Evolutionary conservation across 2,329 filamentous ascomycete genomes (phyloP).

Genomic region (Colletotrichum aenigma): DNA sequence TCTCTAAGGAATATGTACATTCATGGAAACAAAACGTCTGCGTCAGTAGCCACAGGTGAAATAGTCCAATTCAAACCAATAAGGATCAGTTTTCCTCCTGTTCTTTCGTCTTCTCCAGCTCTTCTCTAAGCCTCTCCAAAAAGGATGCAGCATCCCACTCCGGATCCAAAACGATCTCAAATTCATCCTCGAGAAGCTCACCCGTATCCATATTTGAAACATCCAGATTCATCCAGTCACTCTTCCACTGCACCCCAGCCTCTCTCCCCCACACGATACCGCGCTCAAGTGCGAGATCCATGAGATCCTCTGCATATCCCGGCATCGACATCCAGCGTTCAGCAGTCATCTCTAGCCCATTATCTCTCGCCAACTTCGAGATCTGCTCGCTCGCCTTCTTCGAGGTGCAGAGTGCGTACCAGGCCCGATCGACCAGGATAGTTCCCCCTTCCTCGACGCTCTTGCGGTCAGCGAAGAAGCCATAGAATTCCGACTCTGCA

Average conservation of each 20-base stretch:
- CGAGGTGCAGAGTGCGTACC: not conserved
- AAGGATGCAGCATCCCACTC: constrained; percentile 42
- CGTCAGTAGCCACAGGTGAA: too few relatives aligned
- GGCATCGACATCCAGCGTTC: not conserved
- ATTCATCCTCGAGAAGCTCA: not conserved
- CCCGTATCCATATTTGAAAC: not conserved
- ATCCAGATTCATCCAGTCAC: not conserved
- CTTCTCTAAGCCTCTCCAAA: accelerated
- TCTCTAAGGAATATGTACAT: too few relatives aligned
- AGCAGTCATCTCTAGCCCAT: not conserved
- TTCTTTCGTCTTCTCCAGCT: not conserved
- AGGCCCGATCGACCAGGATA: not conserved
- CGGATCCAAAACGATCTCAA: not conserved
- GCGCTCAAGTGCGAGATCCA: not conserved
- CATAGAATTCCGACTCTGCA: accelerated
- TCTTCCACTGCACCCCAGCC: not conserved
- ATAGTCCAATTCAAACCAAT: too few relatives aligned
- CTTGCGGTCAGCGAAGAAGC: not conserved
- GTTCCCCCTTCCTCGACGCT: not conserved
- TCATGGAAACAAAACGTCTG: too few relatives aligned
- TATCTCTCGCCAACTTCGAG: not conserved
- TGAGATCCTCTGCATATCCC: not conserved
- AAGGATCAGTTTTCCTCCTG: too few relatives aligned
- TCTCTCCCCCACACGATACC: not conserved
- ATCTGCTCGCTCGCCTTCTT: not conserved